Base-by-base conservation (phyloP, 75 land plant genomes). In the Picea glauca region DNA sequence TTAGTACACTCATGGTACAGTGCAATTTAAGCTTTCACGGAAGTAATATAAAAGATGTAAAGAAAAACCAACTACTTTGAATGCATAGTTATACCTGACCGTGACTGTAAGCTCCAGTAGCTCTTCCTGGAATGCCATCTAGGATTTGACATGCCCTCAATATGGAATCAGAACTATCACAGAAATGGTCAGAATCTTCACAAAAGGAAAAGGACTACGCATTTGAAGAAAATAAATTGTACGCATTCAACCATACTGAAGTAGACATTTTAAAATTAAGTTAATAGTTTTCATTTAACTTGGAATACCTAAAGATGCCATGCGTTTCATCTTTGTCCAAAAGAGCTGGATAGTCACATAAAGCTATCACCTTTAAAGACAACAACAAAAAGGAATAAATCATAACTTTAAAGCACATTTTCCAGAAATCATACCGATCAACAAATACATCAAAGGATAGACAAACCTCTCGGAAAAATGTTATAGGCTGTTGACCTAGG, bases 61-160 rank as follows among this genome's bases (percentile, higher is more conserved):
- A 50, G 12, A 50, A 50, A 50, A 50, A 50, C 11, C 56, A 9
- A 50, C 11, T 50, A 74, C 60, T 30, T 72, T 20, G 40, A 58
- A 70, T 30, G 58, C 56, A 58, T 21, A 18, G 60, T 72, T 57
- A 68, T 80, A 93, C 99, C 92, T 98, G 95, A 78, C 96, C 95
- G 56, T 98, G 99, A 83, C 99, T 97, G 74, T 97, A 97, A 35
- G 99, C 99, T 65, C 99, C 99, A 68, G 94, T 97, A 13, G 98
- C 96, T 72, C 89, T 87, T 62, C 91, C 94, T 38, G 99, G 99
- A 83, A 97, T 95, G 50, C 85, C 86, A 68, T 90, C 92, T 30
- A 97, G 79, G 38, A 97, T 90, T 74, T 88, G 58, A 85, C 83
- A 86, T 76, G 99, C 96, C 84, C 98, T 91, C 62, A 78, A 80